These are phyloP conservation scores for Abrus pulchellus DNA, from an alignment of 306 rosid genomes.

Conservation along the genomic window DNA sequence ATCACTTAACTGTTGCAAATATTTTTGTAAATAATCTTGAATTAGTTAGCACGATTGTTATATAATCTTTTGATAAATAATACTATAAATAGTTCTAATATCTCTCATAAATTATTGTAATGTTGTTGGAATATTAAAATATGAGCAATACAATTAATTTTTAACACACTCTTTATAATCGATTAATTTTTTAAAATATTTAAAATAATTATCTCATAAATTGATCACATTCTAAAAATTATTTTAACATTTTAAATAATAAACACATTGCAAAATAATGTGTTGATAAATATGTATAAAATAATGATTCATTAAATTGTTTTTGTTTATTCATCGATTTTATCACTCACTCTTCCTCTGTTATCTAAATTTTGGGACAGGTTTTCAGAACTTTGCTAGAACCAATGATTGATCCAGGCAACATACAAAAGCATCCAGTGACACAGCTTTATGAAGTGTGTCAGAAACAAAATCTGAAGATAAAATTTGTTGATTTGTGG, in stretches of 20 bases:
- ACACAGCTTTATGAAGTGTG: constrained; percentile 59
- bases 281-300: no score
- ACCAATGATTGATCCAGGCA: constrained; percentile 56
- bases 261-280: no score
- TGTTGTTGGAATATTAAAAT: no score
- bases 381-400: constrained; percentile 58
- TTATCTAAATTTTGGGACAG: constrained; percentile 34
- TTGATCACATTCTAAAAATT: no score
- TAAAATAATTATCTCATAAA: no score
- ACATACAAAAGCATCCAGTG: constrained; percentile 54
- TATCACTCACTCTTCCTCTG: background rate
- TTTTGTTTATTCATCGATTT: background rate
- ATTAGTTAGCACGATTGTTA: no score
- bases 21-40: no score
- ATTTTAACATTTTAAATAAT: no score
- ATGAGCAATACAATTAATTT: no score
- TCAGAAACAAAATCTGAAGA: constrained; percentile 57
- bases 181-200: no score
- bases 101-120: background rate
- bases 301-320: background rate
- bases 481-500: constrained; percentile 59
- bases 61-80: background rate
- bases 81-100: no score
- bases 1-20: background rate
- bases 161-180: no score